phyloP scores from a whole-genome alignment of 1,284 basidiomycete genomes.

The Heimioporus retisporus region DNA sequence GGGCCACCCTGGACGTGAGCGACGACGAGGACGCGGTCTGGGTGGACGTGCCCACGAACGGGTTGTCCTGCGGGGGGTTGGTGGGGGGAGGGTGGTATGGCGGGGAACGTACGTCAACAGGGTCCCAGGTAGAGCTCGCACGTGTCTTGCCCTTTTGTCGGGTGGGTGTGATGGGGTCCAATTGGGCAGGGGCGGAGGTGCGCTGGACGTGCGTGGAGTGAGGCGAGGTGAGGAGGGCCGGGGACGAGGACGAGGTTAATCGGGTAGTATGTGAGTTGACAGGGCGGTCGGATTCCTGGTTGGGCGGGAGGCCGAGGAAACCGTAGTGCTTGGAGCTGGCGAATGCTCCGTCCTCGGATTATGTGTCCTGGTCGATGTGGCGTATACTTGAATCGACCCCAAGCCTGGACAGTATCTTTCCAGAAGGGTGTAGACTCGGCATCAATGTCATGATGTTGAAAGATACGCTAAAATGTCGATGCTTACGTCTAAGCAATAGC shows the following conservation, averaged over 20 bases:
- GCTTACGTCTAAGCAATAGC: no score
- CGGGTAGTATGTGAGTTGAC: constrained; percentile 19
- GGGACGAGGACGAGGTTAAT: constrained; percentile 10
- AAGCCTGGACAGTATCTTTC: no score
- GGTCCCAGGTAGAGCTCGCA: constrained; percentile 5
- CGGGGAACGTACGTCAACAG: not conserved
- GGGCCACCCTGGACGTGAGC: not conserved
- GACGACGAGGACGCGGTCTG: not conserved
- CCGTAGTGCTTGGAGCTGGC: constrained; percentile 15
- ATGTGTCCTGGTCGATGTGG: not conserved
- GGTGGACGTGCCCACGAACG: constrained; percentile 11
- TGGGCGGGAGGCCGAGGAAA: constrained; percentile 31
- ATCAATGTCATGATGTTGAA: no score
- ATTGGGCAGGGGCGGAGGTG: no score
- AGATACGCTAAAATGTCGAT: no score
- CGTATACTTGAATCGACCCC: no score
- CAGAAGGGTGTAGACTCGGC: no score
- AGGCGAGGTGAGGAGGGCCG: constrained; percentile 33
- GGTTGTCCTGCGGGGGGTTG: constrained; percentile 22
- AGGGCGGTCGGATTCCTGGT: constrained; percentile 22
- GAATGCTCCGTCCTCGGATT: no score
- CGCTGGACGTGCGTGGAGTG: constrained; percentile 11
- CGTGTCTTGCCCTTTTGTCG: constrained; percentile 28
- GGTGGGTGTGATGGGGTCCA: constrained; percentile 27
- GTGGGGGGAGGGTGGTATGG: not conserved